Evolutionary conservation across 2,329 filamentous ascomycete species (phyloP).

Genomic region (Paraphaeosphaeria sporulosa): DNA sequence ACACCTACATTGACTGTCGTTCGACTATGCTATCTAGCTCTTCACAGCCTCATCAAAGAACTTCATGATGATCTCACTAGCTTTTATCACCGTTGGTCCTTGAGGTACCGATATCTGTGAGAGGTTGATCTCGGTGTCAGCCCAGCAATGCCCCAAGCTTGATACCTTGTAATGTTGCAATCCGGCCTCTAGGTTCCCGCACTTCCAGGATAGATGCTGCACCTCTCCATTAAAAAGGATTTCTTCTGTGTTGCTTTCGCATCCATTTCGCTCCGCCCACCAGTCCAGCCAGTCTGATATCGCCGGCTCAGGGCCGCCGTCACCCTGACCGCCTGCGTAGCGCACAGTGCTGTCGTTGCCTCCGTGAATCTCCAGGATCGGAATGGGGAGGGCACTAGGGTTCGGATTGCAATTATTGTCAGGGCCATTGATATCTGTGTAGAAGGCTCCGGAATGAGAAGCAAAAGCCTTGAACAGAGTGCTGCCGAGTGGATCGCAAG

Average conservation of each 20-base stretch:
- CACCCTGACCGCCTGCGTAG: slow-evolving; percentile 55
- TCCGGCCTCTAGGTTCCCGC: slow-evolving; percentile 43
- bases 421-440: slow-evolving; percentile 52
- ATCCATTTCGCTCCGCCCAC: slow-evolving; percentile 54
- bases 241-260: slow-evolving; percentile 40
- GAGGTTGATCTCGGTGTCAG: slow-evolving; percentile 56
- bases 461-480: slow-evolving; percentile 57
- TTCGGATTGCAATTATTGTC: slow-evolving; percentile 51
- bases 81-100: slow-evolving; percentile 53
- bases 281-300: slow-evolving; percentile 53
- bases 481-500: slow-evolving; percentile 53
- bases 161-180: slow-evolving; percentile 58
- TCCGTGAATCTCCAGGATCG: slow-evolving; percentile 62
- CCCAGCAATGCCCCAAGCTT: slow-evolving; percentile 57
- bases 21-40: no score
- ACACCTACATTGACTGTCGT: no score
- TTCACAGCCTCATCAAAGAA: slow-evolving; percentile 51
- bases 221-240: slow-evolving; percentile 51
- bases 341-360: slow-evolving; percentile 56
- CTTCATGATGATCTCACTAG: slow-evolving; percentile 54
- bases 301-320: slow-evolving; percentile 54
- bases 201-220: slow-evolving; percentile 55
- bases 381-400: slow-evolving; percentile 42
- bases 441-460: slow-evolving; percentile 56
- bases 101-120: slow-evolving; percentile 53